A percentile compares a stretch with the other conserved stretches of the same genome.
phyloP scores from a whole-genome alignment of 2,329 filamentous ascomycete species.

The Coleophoma crateriformis region DNA sequence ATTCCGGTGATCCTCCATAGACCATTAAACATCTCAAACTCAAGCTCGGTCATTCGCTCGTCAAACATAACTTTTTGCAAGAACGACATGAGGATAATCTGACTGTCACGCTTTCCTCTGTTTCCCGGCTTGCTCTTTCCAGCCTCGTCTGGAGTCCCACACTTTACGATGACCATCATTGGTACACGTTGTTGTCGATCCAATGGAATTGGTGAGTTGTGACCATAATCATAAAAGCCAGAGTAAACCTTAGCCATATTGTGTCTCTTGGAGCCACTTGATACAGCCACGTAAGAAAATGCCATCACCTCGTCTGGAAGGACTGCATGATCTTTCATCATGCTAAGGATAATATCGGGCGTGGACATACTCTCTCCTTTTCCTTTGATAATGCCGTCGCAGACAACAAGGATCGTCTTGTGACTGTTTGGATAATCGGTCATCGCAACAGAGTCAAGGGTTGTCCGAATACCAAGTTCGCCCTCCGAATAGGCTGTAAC shows the following conservation, averaged over 20 bases:
- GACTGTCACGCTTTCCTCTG: constrained; percentile 96
- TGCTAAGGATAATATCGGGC: constrained; percentile 81
- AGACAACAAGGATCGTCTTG: constrained; percentile 93
- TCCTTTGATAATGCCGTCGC: constrained; percentile 96
- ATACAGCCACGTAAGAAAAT: constrained; percentile 95
- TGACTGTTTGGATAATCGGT: constrained; percentile 99
- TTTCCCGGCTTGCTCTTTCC: constrained; percentile 86
- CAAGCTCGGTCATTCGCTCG: constrained; percentile 98
- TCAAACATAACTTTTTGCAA: constrained; percentile 99
- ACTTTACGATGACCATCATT: constrained; percentile 96
- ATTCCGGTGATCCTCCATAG: constrained; percentile 99
- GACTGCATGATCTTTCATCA: constrained; percentile 90
- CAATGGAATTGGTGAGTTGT: constrained; percentile 67
- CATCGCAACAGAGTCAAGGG: constrained; percentile 90
- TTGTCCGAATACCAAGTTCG: constrained; percentile 85
- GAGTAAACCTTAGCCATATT: constrained; percentile 99
- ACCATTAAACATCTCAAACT: constrained; percentile 99
- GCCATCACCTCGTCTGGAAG: constrained; percentile 76
- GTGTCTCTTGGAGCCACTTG: constrained; percentile 92
- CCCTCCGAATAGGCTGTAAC: constrained; percentile 98
- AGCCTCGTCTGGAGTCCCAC: constrained; percentile 84
- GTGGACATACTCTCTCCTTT: constrained; percentile 82
- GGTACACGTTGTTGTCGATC: constrained; percentile 95
- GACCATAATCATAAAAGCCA: constrained; percentile 96
- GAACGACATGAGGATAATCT: constrained; percentile 99